Percentiles rank a stretch among this genome's conserved stretches.
These are phyloP conservation scores for Podila clonocystis DNA, from an alignment of 192 early-diverging fungal species.

Conservation along the genomic window DNA sequence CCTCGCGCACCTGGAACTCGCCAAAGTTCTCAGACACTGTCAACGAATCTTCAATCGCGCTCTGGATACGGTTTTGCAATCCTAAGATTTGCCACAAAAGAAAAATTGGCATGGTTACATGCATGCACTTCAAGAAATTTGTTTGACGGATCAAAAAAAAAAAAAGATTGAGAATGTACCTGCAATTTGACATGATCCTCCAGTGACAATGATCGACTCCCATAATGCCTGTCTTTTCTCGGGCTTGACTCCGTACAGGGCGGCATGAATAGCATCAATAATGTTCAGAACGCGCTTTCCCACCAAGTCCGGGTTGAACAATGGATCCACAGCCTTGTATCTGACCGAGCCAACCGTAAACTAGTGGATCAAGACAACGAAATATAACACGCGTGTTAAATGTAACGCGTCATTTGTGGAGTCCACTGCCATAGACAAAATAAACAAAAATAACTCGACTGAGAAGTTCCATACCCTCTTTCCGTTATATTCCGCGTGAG, in stretches of 20 bases:
- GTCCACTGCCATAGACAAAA: no score
- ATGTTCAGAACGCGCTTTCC: constrained; percentile 55
- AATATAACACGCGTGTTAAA: no score
- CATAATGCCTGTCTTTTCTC: constrained; percentile 84
- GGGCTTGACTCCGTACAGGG: constrained; percentile 71
- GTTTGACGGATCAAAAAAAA: neutral
- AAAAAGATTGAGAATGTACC: constrained; percentile 14
- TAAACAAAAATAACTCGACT: no score
- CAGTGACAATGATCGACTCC: constrained; percentile 88
- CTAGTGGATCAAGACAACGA: constrained; percentile 14
- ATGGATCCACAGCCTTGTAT: constrained; percentile 68
- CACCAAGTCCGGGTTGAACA: constrained; percentile 76
- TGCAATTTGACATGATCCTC: constrained; percentile 72
- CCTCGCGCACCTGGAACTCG: constrained; percentile 85
- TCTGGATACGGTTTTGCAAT: constrained; percentile 77
- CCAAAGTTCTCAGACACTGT: constrained; percentile 85
- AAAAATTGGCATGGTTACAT: no score
- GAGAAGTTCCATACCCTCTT: constrained; percentile 51
- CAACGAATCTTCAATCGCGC: constrained; percentile 67
- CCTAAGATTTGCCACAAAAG: constrained; percentile 37
- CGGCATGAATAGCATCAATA: constrained; percentile 71
- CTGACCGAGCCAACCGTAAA: constrained; percentile 71
- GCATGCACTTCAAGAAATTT: neutral
- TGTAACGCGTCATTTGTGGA: no score
- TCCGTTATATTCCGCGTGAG: constrained; percentile 67